Evolutionary conservation across 805 yeast genomes (phyloP).

Genomic region (Saccharomycopsis selenospora): DNA sequence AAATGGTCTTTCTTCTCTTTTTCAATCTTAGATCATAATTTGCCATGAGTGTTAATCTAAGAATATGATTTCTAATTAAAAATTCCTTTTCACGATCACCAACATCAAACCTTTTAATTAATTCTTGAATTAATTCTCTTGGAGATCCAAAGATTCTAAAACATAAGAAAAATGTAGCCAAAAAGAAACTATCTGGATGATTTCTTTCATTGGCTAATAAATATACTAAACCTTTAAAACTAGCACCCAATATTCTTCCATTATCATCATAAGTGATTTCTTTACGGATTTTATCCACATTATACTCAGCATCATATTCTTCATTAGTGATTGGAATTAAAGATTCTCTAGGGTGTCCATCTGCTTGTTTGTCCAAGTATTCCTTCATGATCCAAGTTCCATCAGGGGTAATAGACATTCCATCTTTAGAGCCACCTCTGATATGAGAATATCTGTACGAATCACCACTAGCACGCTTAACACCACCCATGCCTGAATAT

Average conservation of each 20-base stretch:
- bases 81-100: conserved; percentile 26
- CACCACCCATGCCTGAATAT: conserved; percentile 24
- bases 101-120: conserved; percentile 59
- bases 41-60: conserved; percentile 9
- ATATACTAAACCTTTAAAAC: conserved; percentile 60
- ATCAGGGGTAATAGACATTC: conserved; percentile 25
- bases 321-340: conserved; percentile 14
- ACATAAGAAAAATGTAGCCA: conserved; percentile 69
- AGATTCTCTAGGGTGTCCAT: conserved; percentile 7
- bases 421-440: conserved; percentile 24
- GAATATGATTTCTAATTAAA: conserved; percentile 6
- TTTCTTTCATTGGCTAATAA: conserved; percentile 57
- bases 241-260: conserved; percentile 56
- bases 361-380: conserved; percentile 3
- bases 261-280: conserved; percentile 32
- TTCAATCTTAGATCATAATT: conserved; percentile 37
- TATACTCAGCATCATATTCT: conserved; percentile 19
- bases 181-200: conserved; percentile 60
- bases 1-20: conserved; percentile 59
- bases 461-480: conserved; percentile 4
- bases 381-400: conserved; percentile 10
- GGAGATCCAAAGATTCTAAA: conserved; percentile 67
- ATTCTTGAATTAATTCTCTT: conserved; percentile 57
- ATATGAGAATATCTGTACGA: conserved; percentile 16
- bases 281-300: conserved; percentile 6